Percentiles rank a stretch among this genome's conserved stretches.
Conservation (phyloP, 257 asterid genomes). For the Capsicum baccatum region DNA sequence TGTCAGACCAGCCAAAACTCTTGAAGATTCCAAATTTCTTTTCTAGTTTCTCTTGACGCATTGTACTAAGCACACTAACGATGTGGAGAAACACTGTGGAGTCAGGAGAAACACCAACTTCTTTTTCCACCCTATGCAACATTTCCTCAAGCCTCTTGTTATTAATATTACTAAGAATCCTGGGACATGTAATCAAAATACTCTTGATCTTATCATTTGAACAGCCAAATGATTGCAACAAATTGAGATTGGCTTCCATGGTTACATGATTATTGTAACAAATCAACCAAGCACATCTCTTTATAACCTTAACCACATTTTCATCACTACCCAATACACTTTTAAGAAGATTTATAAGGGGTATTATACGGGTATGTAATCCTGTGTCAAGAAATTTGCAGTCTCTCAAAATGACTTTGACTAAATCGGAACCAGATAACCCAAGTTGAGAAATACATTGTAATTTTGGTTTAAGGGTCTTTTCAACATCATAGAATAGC, state of each 20-base stretch:
- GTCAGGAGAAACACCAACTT: no score
- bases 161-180: no score
- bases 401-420: no score
- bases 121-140: no score
- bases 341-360: no score
- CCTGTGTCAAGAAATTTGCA: no score
- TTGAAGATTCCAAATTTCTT: conserved; percentile 28
- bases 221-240: background rate
- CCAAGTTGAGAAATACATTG: no score
- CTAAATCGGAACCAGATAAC: no score
- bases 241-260: background rate
- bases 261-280: background rate
- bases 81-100: conserved; percentile 13
- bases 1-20: conserved; percentile 34
- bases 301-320: conserved; percentile 24
- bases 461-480: no score
- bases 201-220: background rate
- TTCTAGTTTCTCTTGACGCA: background rate
- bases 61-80: background rate
- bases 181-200: background rate
- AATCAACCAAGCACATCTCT: background rate
- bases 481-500: no score
- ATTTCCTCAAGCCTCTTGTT: no score
- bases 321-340: background rate
- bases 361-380: no score